A percentile compares a stretch with the other conserved stretches of the same genome.
These are phyloP conservation scores for Claviceps africana DNA, from an alignment of 2,329 filamentous ascomycete species.

Conservation along the genomic window DNA sequence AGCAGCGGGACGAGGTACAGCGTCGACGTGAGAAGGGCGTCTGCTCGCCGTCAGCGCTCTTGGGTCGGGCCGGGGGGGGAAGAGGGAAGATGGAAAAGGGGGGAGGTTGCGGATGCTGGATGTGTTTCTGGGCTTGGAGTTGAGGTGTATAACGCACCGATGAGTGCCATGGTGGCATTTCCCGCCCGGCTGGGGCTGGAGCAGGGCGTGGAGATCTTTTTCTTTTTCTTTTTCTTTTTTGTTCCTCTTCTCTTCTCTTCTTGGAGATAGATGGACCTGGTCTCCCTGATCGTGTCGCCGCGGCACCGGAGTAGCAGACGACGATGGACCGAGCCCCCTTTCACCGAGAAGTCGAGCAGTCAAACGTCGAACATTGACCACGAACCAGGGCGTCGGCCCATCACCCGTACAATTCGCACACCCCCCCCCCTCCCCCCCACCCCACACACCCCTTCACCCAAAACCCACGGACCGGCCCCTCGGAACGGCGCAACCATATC, in stretches of 20 bases:
- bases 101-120: background rate
- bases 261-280: too few species aligned
- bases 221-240: too few species aligned
- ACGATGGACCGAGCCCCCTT: too few species aligned
- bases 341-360: background rate
- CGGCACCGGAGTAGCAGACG: too few species aligned
- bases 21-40: constrained; percentile 13
- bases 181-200: background rate
- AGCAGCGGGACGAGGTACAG: constrained; percentile 45
- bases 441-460: too few species aligned
- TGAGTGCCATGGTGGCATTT: constrained; percentile 10
- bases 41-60: too few species aligned
- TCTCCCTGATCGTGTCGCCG: too few species aligned
- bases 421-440: too few species aligned
- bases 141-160: constrained; percentile 6
- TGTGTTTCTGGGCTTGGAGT: background rate
- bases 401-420: background rate
- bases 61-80: too few species aligned
- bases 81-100: too few species aligned
- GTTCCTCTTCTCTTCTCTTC: too few species aligned
- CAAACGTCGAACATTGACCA: background rate
- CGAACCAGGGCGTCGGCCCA: background rate
- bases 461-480: background rate
- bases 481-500: constrained; percentile 21
- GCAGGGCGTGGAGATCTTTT: too few species aligned